These are phyloP conservation scores for Cryphonectria carpinicola DNA, from an alignment of 2,329 filamentous ascomycete species.

Conservation along the genomic window DNA sequence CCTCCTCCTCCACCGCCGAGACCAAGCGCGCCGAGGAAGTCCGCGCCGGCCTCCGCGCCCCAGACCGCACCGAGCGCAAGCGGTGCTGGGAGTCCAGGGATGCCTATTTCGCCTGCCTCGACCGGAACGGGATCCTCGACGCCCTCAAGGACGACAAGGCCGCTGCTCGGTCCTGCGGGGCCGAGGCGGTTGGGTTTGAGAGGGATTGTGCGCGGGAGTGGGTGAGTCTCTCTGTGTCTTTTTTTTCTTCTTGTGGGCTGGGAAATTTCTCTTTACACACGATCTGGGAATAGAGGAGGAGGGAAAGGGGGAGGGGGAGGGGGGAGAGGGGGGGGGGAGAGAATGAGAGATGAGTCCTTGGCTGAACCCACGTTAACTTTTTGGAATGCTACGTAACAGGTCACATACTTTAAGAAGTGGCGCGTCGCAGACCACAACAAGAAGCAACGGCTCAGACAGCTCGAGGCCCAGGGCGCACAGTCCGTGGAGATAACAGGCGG, in stretches of 20 bases:
- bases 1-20: slow-evolving; percentile 38
- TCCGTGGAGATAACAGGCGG: slow-evolving; percentile 50
- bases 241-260: neutral
- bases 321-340: neutral
- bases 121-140: slow-evolving; percentile 81
- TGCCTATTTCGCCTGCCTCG: slow-evolving; percentile 84
- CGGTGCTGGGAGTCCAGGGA: slow-evolving; percentile 92
- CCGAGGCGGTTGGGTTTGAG: slow-evolving; percentile 66
- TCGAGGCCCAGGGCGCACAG: slow-evolving; percentile 73
- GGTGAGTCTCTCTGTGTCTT: slow-evolving; percentile 59
- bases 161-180: slow-evolving; percentile 45
- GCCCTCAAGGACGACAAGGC: slow-evolving; percentile 48
- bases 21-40: slow-evolving; percentile 57
- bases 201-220: slow-evolving; percentile 86
- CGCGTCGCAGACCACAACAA: slow-evolving; percentile 91
- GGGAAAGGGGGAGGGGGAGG: neutral
- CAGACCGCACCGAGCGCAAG: slow-evolving; percentile 80
- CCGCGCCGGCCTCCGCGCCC: slow-evolving; percentile 68
- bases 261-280: neutral
- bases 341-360: neutral
- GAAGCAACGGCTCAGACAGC: slow-evolving; percentile 74
- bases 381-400: slow-evolving; percentile 51
- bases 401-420: slow-evolving; percentile 97
- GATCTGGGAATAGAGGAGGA: neutral
- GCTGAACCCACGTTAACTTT: neutral